Conservation (phyloP, 1,284 basidiomycete species). For the Cryptococcus sp. region DNA sequence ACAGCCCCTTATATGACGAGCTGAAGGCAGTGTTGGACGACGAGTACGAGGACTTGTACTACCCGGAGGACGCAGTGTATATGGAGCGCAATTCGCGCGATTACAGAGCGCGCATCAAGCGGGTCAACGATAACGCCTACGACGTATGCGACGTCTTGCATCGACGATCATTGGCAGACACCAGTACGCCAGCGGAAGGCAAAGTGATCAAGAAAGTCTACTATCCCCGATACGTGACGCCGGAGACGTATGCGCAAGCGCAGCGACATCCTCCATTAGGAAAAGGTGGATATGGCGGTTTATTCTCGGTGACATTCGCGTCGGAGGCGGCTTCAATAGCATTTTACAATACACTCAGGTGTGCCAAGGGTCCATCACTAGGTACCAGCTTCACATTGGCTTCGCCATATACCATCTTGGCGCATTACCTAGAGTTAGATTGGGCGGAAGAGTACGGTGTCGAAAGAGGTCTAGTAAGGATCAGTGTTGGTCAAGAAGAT, state of each 20-base stretch:
- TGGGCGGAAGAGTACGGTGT: conserved; percentile 91
- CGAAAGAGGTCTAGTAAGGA: conserved; percentile 77
- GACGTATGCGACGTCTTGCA: conserved; percentile 78
- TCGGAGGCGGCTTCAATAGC: conserved; percentile 66
- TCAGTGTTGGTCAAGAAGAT: conserved; percentile 90
- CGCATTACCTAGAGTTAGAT: conserved; percentile 85
- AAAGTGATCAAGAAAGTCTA: conserved; percentile 78
- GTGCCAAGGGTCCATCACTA: conserved; percentile 87
- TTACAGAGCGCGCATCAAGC: conserved; percentile 72
- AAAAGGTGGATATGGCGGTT: conserved; percentile 79
- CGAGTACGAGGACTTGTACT: conserved; percentile 84
- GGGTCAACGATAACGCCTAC: conserved; percentile 82
- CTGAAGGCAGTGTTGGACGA: conserved; percentile 66
- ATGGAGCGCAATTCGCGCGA: conserved; percentile 98
- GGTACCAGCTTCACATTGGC: conserved; percentile 96
- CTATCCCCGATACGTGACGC: conserved; percentile 84
- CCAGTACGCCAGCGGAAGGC: conserved; percentile 26
- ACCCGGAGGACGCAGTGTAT: conserved; percentile 89
- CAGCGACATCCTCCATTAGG: conserved; percentile 45
- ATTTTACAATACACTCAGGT: conserved; percentile 84
- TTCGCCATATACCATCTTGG: conserved; percentile 89
- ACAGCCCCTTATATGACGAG: conserved; percentile 64
- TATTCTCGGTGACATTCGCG: conserved; percentile 89
- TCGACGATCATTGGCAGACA: conserved; percentile 58
- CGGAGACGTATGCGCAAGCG: conserved; percentile 70